Evolutionary conservation across 2,329 filamentous ascomycete genomes (phyloP), one percentile per base, ranked within the genome.

Genomic region (Fusarium fujikuroi): DNA sequence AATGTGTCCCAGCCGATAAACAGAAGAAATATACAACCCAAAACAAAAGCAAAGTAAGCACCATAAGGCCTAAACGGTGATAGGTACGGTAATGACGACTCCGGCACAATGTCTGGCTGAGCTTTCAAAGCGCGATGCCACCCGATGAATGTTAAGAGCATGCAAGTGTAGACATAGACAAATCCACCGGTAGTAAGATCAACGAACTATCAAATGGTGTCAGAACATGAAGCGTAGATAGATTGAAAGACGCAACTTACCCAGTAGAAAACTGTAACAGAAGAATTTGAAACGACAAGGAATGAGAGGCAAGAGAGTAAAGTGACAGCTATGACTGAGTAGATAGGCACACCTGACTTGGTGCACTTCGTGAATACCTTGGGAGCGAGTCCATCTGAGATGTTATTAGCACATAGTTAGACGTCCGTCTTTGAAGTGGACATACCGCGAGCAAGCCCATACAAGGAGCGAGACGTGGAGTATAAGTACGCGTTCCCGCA

Each of bases 351-450:
- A n/a, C 39, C 39, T 14, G 39, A n/a, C 19, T 0, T 40, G 39
- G 19, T 40, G 5, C 39, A 40, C 15, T 40, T 40, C 19, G 39
- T 0, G 39, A 40, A 40, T n/a, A 40, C 39, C 12, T n/a, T 40
- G 7, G 39, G 39, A n/a, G 39, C 39, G 39, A 40, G 39, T n/a
- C 39, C 39, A 9, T 40, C 39, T 40, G 5, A 9, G 0, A 5
- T 21, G 1, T 9, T 40, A 6, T 40, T 5, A 40, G 39, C 12
- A 0, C 4, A 40, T 21, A 7, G 0, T 5, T 9, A 9, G 0
- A 21, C 14, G 7, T 15, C 7, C 32, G 19, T n/a, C 12, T 9
- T 40, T n/a, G 39, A 1, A 14, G 9, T 28, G 25, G 12, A n/a
- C 39, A 4, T 40, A 40, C 39, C 39, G 7, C 39, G 39, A 40